Evolutionary conservation across 441 rosid genomes (phyloP).

Genomic region (Macaranga tanarius): DNA sequence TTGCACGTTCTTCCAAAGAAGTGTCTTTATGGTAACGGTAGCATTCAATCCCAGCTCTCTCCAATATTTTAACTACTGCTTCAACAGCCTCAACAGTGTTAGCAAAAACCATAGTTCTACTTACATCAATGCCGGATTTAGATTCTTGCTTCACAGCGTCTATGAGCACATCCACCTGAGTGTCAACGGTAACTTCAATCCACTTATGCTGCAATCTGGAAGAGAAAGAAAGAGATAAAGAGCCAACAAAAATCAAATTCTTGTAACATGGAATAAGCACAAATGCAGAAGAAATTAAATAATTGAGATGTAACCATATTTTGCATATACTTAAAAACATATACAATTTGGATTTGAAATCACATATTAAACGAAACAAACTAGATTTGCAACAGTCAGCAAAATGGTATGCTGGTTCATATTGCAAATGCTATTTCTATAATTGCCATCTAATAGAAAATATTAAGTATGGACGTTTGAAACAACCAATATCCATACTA

Average conservation of each 20-base stretch:
- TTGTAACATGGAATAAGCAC: background rate
- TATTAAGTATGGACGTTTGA: background rate
- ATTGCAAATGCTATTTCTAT: background rate
- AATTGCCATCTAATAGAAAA: background rate
- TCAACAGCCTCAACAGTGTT: slow-evolving; percentile 94
- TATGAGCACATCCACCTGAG: slow-evolving; percentile 82
- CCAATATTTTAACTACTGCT: slow-evolving; percentile 71
- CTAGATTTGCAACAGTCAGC: background rate
- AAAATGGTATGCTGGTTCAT: background rate
- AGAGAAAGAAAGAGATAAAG: slow-evolving; percentile 24
- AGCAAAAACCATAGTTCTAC: slow-evolving; percentile 89
- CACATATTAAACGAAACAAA: background rate
- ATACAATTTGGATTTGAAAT: background rate
- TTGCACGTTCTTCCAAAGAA: slow-evolving; percentile 73
- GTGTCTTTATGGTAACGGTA: slow-evolving; percentile 76
- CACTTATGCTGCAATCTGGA: slow-evolving; percentile 76
- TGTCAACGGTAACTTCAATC: slow-evolving; percentile 78
- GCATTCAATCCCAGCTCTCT: slow-evolving; percentile 71
- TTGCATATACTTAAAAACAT: background rate
- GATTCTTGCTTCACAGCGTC: slow-evolving; percentile 60
- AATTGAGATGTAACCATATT: background rate
- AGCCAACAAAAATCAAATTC: background rate
- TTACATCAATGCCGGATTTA: slow-evolving; percentile 30
- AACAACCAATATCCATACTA: background rate
- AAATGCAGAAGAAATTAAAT: background rate